Conservation (phyloP, 768 basidiomycete genomes). For the Lactifluus subvellereus region DNA sequence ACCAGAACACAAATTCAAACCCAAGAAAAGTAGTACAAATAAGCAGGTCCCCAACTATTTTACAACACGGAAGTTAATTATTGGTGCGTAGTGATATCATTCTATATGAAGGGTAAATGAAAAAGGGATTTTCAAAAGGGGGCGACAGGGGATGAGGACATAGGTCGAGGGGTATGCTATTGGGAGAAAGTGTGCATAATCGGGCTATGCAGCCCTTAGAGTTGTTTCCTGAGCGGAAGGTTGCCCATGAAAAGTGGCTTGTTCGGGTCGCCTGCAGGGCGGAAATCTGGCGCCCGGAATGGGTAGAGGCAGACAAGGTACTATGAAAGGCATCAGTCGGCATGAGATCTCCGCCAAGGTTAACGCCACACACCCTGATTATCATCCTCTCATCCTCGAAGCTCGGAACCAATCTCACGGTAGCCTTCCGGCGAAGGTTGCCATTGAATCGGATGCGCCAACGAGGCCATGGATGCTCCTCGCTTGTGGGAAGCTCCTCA, state of each 20-base stretch:
- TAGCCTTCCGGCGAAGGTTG: not conserved
- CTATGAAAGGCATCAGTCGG: not conserved
- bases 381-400: not conserved
- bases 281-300: conserved; percentile 2
- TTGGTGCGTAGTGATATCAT: too few species aligned
- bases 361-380: conserved; percentile 10
- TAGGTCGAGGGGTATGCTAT: too few species aligned
- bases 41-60: too few species aligned
- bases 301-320: not conserved
- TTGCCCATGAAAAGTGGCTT: conserved; percentile 10
- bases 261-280: not conserved
- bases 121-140: too few species aligned
- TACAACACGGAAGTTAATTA: too few species aligned
- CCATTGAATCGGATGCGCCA: conserved; percentile 16
- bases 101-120: too few species aligned
- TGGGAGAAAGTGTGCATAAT: too few species aligned
- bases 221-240: not conserved
- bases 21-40: too few species aligned
- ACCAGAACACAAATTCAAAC: too few species aligned
- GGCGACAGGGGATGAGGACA: too few species aligned
- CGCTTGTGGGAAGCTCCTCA: not conserved
- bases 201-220: not conserved
- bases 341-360: not conserved
- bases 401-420: conserved; percentile 1
- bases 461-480: not conserved